Base-by-base conservation (phyloP, 441 rosid species). In the Corymbia calophylla region DNA sequence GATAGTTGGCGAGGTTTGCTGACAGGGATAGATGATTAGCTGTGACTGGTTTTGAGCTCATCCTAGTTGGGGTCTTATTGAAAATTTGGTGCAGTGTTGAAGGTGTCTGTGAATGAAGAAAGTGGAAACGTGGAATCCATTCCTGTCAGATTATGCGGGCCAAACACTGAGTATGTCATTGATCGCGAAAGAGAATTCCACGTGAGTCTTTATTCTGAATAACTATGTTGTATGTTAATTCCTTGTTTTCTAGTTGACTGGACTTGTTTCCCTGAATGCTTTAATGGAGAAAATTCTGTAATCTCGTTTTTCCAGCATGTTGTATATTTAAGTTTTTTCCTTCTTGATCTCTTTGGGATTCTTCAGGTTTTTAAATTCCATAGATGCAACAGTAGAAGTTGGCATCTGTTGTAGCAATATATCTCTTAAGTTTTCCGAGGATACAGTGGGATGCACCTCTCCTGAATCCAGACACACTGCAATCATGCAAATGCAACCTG, bases 81-180 rank as follows among this genome's bases (percentile, higher is more conserved):
- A 86, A 70, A 31, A 39, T 51, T 64, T 90, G 64, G 58, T 93
- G 90, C 93, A 98, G 99, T 98, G 93, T 91, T 97, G 81, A 98
- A 97, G 96, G 99, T 96, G 80, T 92, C 98, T 27, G 98, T 95
- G 91, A 94, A 94, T 94, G 97, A 95, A 91, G 97, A 93, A 32
- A 91, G 86, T 73, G 95, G 93, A 87, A 93, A 92, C 64, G 89
- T 92, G 66, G 94, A 92, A 53, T 87, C 95, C 44, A 92, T 97
- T 49, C 96, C 99, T 5, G 98, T 98, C 70, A 93, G 99, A 93
- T 90, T 98, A 6, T 97, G 95, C 87, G 99, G 99, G 29, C 99
- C 99, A 35, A 97, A 97, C 92, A 98, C 99, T 0, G 99, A 98
- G 89, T 94, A 94, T 93, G 99, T 98, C 86, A 96, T 98, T 87